Percentiles rank a stretch among this genome's conserved stretches.
These are phyloP conservation scores for Xerocomus spinulosus DNA, from an alignment of 768 basidiomycete genomes.

Conservation along the genomic window DNA sequence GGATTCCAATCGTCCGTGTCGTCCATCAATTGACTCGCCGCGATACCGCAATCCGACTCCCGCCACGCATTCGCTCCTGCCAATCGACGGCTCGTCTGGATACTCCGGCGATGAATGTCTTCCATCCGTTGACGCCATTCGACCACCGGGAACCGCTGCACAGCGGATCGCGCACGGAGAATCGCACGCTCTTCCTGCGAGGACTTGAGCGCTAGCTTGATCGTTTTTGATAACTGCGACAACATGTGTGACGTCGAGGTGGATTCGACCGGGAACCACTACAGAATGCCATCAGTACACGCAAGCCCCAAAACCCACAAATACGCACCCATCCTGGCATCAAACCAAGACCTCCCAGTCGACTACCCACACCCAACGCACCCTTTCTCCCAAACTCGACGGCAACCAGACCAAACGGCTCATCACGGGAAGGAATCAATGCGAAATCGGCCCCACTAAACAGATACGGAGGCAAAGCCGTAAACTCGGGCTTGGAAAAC, in stretches of 20 bases:
- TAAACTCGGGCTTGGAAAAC: constrained; percentile 96
- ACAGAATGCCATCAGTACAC: not conserved
- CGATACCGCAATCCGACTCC: constrained; percentile 57
- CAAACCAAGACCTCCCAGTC: constrained; percentile 88
- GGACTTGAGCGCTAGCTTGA: constrained; percentile 91
- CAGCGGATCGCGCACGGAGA: constrained; percentile 86
- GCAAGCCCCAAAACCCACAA: too few species aligned
- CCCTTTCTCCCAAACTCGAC: constrained; percentile 97
- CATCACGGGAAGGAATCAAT: constrained; percentile 91
- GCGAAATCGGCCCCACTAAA: constrained; percentile 97
- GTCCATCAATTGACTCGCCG: constrained; percentile 42
- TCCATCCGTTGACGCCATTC: constrained; percentile 97
- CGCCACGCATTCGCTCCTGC: constrained; percentile 79
- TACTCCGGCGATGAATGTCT: constrained; percentile 89
- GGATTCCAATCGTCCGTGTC: constrained; percentile 83
- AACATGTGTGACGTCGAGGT: constrained; percentile 91
- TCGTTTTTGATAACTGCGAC: constrained; percentile 89
- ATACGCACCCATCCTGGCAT: constrained; percentile 94
- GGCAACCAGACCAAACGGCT: constrained; percentile 93
- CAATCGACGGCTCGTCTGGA: constrained; percentile 58
- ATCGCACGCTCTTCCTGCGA: constrained; percentile 88
- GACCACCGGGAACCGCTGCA: constrained; percentile 96
- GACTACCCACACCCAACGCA: constrained; percentile 91
- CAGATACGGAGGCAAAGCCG: constrained; percentile 85
- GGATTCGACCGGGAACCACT: constrained; percentile 98